phyloP scores from a whole-genome alignment of 768 basidiomycete genomes.

The Lepiota venenata region DNA sequence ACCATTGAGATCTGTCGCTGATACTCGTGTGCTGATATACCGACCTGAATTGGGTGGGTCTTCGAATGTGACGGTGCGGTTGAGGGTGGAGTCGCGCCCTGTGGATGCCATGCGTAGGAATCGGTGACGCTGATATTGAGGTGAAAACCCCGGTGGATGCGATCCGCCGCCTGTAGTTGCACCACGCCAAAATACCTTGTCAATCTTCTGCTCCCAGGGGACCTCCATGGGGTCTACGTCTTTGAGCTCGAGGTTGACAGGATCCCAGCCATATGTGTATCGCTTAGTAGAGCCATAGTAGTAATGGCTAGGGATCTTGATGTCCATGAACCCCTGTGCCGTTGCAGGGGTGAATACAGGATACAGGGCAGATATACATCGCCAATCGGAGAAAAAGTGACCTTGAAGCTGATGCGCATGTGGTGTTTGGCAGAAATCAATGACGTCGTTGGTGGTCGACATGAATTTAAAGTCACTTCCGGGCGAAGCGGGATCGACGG shows the following conservation, averaged over 20 bases:
- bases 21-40: constrained; percentile 6
- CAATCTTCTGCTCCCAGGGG: constrained; percentile 86
- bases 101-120: constrained; percentile 77
- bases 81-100: constrained; percentile 46
- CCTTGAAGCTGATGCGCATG: constrained; percentile 87
- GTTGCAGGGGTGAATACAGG: constrained; percentile 94
- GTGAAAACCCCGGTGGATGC: constrained; percentile 78
- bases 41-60: constrained; percentile 14
- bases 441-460: constrained; percentile 52
- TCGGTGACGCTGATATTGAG: constrained; percentile 81
- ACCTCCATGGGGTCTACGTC: constrained; percentile 83
- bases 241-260: constrained; percentile 65
- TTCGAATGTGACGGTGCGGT: constrained; percentile 21
- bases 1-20: constrained; percentile 44
- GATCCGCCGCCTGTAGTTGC: constrained; percentile 94
- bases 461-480: constrained; percentile 67
- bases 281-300: constrained; percentile 80
- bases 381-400: constrained; percentile 97
- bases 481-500: constrained; percentile 4
- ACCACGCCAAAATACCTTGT: constrained; percentile 92
- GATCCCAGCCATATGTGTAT: constrained; percentile 93
- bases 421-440: constrained; percentile 79
- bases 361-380: constrained; percentile 83
- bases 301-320: constrained; percentile 94
- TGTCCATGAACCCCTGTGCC: constrained; percentile 81